Evolutionary conservation across 768 basidiomycete species (phyloP), one percentile per base, ranked within the genome.

Genomic region (Amanita fuliginea): DNA sequence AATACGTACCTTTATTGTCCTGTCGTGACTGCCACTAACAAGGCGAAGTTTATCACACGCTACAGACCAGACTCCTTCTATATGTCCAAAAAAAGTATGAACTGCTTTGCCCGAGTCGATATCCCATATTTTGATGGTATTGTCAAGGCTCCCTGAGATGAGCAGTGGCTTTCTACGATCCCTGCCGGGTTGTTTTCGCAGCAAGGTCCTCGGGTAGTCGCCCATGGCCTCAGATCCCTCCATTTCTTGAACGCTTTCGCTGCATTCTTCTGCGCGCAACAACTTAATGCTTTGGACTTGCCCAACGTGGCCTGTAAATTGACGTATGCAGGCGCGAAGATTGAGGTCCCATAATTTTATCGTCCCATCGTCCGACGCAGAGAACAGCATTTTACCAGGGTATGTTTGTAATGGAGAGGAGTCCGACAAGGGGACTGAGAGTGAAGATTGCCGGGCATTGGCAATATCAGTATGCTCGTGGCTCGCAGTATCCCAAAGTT

Each of bases 11-110:
- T 96, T 96, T 72, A 96, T 86, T n/a, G 92, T 96, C 24, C 91
- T 78, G 66, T 96, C 92, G 61, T 98, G 95, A 59, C 91, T 94
- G 6, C 82, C 94, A 47, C 88, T 93, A 21, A 93, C 92, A 43
- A 99, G 70, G 47, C 95, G 74, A 59, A 98, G 72, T 60, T 91
- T 86, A 64, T 99, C 93, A 55, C 85, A 82, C 19, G 91, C 92
- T 26, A 98, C 86, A 3, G 82, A 83, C 96, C 96, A 99, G 14
- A 99, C 92, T 47, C 96, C 96, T 62, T 99, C 96, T 57, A 98
- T 93, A 63, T 97, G 94, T 1, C 94, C 96, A 63, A 99, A 99
- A 54, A 94, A 75, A 36, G 96, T 97, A 59, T 78, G 73, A 42
- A 77, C 68, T 19, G 81, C 74, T 58, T 83, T 80, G 35, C 85